Percentiles rank a stretch among this genome's conserved stretches.
Conservation (phyloP, 2,329 filamentous ascomycete genomes). For the Aspergillus carbonarius region DNA sequence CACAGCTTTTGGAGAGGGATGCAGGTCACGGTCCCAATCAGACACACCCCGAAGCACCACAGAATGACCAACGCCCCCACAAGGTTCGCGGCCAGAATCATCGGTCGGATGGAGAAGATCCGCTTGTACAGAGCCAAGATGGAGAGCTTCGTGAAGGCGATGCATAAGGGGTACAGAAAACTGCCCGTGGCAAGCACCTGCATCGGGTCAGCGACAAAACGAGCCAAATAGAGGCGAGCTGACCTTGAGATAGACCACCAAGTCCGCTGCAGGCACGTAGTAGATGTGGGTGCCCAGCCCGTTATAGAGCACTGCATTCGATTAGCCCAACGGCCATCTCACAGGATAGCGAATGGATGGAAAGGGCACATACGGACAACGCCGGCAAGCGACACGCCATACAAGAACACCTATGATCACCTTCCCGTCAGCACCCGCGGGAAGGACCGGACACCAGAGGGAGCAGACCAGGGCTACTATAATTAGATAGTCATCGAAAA, state of each 20-base stretch:
- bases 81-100: conserved; percentile 22
- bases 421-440: no score
- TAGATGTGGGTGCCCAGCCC: conserved; percentile 24
- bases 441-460: no score
- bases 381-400: conserved; percentile 24
- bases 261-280: conserved; percentile 17
- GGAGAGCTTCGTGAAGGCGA: conserved; percentile 28
- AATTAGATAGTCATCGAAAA: conserved; percentile 17
- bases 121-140: conserved; percentile 30
- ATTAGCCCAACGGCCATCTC: background rate
- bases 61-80: conserved; percentile 22
- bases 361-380: conserved; percentile 25
- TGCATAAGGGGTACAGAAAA: conserved; percentile 26
- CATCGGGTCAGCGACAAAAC: background rate
- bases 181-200: conserved; percentile 25
- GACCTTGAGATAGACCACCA: conserved; percentile 25
- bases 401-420: conserved; percentile 24
- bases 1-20: conserved; percentile 28
- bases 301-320: conserved; percentile 22
- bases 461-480: conserved; percentile 12
- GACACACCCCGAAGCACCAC: conserved; percentile 26
- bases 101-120: conserved; percentile 24
- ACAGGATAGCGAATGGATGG: no score
- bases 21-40: conserved; percentile 26
- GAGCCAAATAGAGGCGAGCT: background rate